Evolutionary conservation across 495 filamentous ascomycete species (phyloP).

Genomic region (Articulospora tetracladia): DNA sequence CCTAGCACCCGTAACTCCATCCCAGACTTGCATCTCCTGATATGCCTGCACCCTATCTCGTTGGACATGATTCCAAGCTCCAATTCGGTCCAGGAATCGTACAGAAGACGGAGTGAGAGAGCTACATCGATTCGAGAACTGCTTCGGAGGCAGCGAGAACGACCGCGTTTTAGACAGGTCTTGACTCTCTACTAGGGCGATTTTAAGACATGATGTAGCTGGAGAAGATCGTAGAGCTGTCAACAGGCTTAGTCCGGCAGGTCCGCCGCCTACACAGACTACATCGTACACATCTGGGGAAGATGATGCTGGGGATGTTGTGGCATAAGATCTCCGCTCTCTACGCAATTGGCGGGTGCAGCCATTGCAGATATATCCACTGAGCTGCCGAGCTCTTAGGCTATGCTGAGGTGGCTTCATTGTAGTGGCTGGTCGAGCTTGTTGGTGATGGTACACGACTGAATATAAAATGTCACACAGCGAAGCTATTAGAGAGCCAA

Average conservation of each 20-base stretch:
- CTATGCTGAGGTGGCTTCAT: slow-evolving; percentile 9
- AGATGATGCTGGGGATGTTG: neutral
- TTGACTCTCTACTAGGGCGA: slow-evolving; percentile 89
- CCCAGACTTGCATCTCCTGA: slow-evolving; percentile 94
- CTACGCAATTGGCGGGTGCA: slow-evolving; percentile 37
- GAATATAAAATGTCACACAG: too few species aligned
- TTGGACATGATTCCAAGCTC: slow-evolving; percentile 80
- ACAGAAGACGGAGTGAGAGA: slow-evolving; percentile 86
- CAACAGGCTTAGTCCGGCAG: slow-evolving; percentile 84
- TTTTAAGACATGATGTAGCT: slow-evolving; percentile 68
- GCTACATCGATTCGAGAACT: slow-evolving; percentile 90
- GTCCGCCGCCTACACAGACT: slow-evolving; percentile 94
- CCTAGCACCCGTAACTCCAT: slow-evolving; percentile 79
- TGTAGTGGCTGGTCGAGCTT: neutral
- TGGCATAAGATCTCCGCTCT: slow-evolving; percentile 35
- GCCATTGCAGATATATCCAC: slow-evolving; percentile 37
- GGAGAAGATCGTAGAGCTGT: slow-evolving; percentile 75
- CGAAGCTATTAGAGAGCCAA: too few species aligned
- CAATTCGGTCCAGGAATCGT: slow-evolving; percentile 67
- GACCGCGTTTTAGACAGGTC: slow-evolving; percentile 63
- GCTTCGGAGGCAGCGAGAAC: slow-evolving; percentile 59
- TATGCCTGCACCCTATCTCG: slow-evolving; percentile 74
- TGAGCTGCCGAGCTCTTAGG: slow-evolving; percentile 3
- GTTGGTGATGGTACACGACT: too few species aligned
- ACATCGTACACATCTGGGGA: slow-evolving; percentile 35